Base-by-base conservation (phyloP, 2,329 filamentous ascomycete species). In the Alternaria incomplexa region DNA sequence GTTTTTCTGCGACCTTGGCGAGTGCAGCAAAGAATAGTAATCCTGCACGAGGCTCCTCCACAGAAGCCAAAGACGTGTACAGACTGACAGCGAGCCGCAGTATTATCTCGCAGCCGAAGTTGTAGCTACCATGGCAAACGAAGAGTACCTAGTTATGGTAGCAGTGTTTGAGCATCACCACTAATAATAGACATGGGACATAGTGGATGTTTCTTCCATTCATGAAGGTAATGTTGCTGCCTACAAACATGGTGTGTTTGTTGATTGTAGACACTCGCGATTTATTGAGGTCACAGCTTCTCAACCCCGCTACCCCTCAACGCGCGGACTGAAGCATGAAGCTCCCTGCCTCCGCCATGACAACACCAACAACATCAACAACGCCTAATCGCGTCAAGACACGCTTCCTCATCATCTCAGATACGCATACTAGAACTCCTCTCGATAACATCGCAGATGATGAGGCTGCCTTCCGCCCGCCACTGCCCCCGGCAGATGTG, bases 401-500 rank as follows among this genome's bases (percentile, higher is more conserved):
- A 3, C 77, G 81, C 11, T 74, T 84, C 40, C 76, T 84, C 20
- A 76, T 84, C 54, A 74, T 84, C 30, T 83, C 82, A 5, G 82
- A 84, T 63, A 84, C 82, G 0, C 82, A 84, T 56, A 66, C 61
- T 12, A 66, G 69, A 4, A 45, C 62, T 1, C 72, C 66, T 3
- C 45, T 44, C 28, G 58, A 66, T 25, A 68, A 69, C 26, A 23
- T 40, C 9, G 13, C 46, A 11, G 56, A 66, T 8, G 26, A 66
- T 45, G 54, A 62, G 36, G 54, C 64, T 5, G 51, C 68, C 23
- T 79, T 75, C 64, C 69, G 70, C 22, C 50, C 65, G 64, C 85
- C 85, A 0, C 78, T 88, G 9, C 86, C 85, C 5, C 68, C 74
- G 51, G 82, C 83, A 36, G 83, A 88, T 70, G 81, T 89, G 22